Evolutionary conservation across 225 moss, liverwort and hornwort genomes (phyloP), one percentile per base, ranked within the genome.

Genomic region (Sphagnum tenellum): DNA sequence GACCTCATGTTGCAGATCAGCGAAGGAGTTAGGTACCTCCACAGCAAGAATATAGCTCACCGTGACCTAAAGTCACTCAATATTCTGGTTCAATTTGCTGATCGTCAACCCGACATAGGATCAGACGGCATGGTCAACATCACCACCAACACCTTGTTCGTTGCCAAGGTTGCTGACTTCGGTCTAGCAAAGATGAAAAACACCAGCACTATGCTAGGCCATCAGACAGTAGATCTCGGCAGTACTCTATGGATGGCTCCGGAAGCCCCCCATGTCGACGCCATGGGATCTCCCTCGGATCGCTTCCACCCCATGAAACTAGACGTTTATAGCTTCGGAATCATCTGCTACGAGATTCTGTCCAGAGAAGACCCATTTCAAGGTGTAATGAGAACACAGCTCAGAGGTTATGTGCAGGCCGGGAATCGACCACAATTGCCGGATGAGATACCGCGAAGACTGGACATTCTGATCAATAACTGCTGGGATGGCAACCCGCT

Each of bases 1-100:
- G 81, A 82, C 56, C 60, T 64, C 11, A 75, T 81, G 70, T 71
- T 78, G 11, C 81, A 81, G 70, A 75, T 78, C 45, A 78, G 75
- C 46, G 72, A 75, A 65, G 78, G 78, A n/a, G 11, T 78, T 44
- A 62, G 75, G 58, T 75, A 73, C 65, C 69, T 82, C 57, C 81
- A 78, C 61, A 67, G 69, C 13, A 70, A 68, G 64, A 61, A 65
- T 29, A 78, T 82, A 69, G 81, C 67, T 2, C 81, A 82, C 62
- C 72, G 78, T 62, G 81, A 82, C 65, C 62, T 82, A n/a, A 82
- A 82, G 56, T 13, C 66, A 4, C 71, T 44, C 2, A 82, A 82
- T 48, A 45, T 82, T 45, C 75, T 82, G 8, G 47, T 78, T 55
- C 70, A 61, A 57, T 29, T 8, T 55, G 44, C 50, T 50, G 5